phyloP scores from a whole-genome alignment of 2,329 filamentous ascomycete species.

The Penicillium oxalicum region DNA sequence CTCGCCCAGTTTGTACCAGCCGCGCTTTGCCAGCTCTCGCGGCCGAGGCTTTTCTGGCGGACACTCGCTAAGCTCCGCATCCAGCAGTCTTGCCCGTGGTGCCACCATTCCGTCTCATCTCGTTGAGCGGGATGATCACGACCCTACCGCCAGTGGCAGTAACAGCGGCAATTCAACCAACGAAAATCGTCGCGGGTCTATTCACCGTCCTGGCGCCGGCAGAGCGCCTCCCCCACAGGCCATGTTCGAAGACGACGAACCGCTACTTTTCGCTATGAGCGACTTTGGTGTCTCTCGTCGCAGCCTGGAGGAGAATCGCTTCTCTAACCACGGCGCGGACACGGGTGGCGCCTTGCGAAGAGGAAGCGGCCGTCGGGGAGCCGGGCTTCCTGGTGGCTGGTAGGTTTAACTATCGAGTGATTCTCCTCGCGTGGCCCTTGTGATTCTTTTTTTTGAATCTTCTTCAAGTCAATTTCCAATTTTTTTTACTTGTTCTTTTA shows the following conservation, averaged over 20 bases:
- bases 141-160: constrained; percentile 36
- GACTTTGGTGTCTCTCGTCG: constrained; percentile 40
- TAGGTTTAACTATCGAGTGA: background rate
- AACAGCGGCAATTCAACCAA: constrained; percentile 33
- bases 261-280: constrained; percentile 43
- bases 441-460: background rate
- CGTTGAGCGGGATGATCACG: constrained; percentile 35
- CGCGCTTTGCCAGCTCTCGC: constrained; percentile 33
- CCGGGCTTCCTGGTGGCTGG: constrained; percentile 23
- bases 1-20: constrained; percentile 33
- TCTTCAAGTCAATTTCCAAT: constrained; percentile 3
- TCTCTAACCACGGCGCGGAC: constrained; percentile 28
- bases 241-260: constrained; percentile 39
- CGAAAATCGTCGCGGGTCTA: constrained; percentile 32
- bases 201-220: constrained; percentile 30
- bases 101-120: constrained; percentile 27
- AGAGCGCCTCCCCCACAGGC: constrained; percentile 27
- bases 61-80: constrained; percentile 36
- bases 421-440: background rate
- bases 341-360: constrained; percentile 28
- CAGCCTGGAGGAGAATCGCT: constrained; percentile 38
- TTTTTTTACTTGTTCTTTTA: background rate
- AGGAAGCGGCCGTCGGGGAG: constrained; percentile 32
- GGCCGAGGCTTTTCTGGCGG: constrained; percentile 35
- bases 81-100: constrained; percentile 37